Evolutionary conservation across 2,329 filamentous ascomycete genomes (phyloP).

Genomic region (Colletotrichum phormii): DNA sequence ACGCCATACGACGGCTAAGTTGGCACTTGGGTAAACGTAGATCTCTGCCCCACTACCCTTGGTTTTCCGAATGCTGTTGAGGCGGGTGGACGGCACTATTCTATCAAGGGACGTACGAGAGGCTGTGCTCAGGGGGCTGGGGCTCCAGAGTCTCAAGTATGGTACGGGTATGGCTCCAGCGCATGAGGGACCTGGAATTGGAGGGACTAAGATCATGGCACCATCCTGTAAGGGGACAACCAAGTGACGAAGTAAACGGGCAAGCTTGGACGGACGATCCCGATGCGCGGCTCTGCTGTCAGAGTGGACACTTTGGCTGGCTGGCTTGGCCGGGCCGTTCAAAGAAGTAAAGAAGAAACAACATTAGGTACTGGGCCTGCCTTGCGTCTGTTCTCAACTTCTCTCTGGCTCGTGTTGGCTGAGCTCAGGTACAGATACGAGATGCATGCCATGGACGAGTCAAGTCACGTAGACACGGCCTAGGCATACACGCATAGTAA

Average conservation of each 20-base stretch:
- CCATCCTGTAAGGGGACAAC: background rate
- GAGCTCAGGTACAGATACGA: conserved; percentile 16
- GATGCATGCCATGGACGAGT: conserved; percentile 12
- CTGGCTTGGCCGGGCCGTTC: background rate
- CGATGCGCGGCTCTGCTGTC: conserved; percentile 15
- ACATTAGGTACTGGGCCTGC: background rate
- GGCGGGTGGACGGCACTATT: background rate
- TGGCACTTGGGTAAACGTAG: background rate
- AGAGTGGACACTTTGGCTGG: background rate
- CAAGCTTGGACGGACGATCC: background rate
- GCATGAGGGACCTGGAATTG: background rate
- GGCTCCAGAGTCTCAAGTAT: background rate
- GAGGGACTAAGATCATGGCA: background rate
- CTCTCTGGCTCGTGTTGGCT: background rate
- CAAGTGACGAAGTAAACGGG: background rate
- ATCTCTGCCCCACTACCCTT: background rate
- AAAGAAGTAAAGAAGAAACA: conserved; percentile 12
- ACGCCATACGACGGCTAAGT: background rate
- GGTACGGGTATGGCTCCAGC: background rate
- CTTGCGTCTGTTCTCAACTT: too few relatives aligned
- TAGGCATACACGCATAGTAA: background rate
- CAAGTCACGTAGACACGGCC: background rate
- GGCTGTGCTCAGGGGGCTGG: conserved; percentile 5
- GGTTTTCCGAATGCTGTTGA: background rate
- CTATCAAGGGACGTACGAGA: background rate